These are phyloP conservation scores for Cylindrodendrum hubeiense DNA, from an alignment of 2,329 filamentous ascomycete genomes.

Conservation along the genomic window DNA sequence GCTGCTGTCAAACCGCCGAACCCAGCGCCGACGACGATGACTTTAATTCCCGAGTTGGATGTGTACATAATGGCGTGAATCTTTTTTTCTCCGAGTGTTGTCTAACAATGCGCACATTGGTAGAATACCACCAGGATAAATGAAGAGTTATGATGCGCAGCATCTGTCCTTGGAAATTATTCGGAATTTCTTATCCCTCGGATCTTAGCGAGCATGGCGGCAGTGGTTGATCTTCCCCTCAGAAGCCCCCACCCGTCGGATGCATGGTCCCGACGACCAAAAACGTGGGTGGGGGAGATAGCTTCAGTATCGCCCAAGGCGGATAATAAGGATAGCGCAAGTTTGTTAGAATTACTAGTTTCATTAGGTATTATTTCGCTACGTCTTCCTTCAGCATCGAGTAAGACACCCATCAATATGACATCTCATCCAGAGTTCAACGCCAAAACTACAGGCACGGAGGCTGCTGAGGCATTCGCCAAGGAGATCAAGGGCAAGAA, in stretches of 20 bases:
- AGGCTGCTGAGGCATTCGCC: conserved; percentile 10
- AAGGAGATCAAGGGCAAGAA: conserved; percentile 15
- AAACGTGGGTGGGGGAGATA: not conserved
- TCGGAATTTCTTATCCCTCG: conserved; percentile 4
- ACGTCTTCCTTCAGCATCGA: not conserved
- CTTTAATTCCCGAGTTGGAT: conserved; percentile 28
- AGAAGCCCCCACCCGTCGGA: not conserved
- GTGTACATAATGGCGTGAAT: conserved; percentile 15
- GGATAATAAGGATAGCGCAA: not conserved
- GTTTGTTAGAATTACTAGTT: not conserved
- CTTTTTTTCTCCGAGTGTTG: not conserved
- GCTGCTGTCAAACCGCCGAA: conserved; percentile 73
- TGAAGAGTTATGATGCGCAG: not conserved
- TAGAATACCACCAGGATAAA: not conserved
- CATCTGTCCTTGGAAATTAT: not conserved
- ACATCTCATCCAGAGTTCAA: conserved; percentile 22
- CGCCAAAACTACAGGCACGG: conserved; percentile 17
- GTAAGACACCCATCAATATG: conserved; percentile 4
- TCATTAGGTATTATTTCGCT: not conserved
- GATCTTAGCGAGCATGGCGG: not conserved
- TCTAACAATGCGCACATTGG: not conserved
- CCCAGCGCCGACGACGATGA: conserved; percentile 50
- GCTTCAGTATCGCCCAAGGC: too few species aligned
- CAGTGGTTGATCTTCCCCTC: not conserved
- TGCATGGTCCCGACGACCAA: not conserved